A percentile compares a stretch with the other conserved stretches of the same genome.
Conservation (phyloP, 2,329 filamentous ascomycete genomes). For the Exophiala lecanii-corni region DNA sequence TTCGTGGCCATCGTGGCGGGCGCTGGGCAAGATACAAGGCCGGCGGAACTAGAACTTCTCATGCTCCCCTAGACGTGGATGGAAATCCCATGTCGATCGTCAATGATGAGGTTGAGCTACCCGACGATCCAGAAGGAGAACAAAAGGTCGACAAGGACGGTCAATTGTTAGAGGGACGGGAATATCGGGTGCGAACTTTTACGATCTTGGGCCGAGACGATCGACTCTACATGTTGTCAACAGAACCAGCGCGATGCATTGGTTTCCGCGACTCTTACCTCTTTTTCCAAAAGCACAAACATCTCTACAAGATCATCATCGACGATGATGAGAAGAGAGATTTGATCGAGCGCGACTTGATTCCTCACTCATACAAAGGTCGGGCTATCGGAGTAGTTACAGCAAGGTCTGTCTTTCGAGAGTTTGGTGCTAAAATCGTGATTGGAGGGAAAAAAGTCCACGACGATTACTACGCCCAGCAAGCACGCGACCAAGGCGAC, state of each 20-base stretch:
- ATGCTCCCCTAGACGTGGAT: slow-evolving; percentile 87
- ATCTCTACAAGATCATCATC: slow-evolving; percentile 96
- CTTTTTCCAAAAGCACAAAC: slow-evolving; percentile 96
- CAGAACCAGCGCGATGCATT: slow-evolving; percentile 91
- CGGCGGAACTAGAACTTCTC: slow-evolving; percentile 68
- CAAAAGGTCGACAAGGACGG: slow-evolving; percentile 89
- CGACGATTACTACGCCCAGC: slow-evolving; percentile 84
- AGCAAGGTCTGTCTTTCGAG: slow-evolving; percentile 90
- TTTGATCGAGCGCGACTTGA: slow-evolving; percentile 90
- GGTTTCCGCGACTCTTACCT: slow-evolving; percentile 97
- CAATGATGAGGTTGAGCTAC: slow-evolving; percentile 85
- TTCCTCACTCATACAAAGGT: slow-evolving; percentile 97
- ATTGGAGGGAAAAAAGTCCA: slow-evolving; percentile 80
- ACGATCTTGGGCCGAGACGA: slow-evolving; percentile 79
- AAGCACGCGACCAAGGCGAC: slow-evolving; percentile 69
- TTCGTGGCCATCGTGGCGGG: slow-evolving; percentile 55
- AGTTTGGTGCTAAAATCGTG: slow-evolving; percentile 91
- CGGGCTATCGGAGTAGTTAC: slow-evolving; percentile 96
- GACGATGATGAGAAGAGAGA: slow-evolving; percentile 96
- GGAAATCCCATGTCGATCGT: slow-evolving; percentile 87
- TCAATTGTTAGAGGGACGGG: slow-evolving; percentile 72
- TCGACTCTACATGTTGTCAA: slow-evolving; percentile 95
- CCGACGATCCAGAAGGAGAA: slow-evolving; percentile 83
- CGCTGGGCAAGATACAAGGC: slow-evolving; percentile 71
- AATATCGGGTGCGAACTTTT: slow-evolving; percentile 95